Conservation (phyloP, 2,329 filamentous ascomycete genomes). For the Clarireedia monteithiana region DNA sequence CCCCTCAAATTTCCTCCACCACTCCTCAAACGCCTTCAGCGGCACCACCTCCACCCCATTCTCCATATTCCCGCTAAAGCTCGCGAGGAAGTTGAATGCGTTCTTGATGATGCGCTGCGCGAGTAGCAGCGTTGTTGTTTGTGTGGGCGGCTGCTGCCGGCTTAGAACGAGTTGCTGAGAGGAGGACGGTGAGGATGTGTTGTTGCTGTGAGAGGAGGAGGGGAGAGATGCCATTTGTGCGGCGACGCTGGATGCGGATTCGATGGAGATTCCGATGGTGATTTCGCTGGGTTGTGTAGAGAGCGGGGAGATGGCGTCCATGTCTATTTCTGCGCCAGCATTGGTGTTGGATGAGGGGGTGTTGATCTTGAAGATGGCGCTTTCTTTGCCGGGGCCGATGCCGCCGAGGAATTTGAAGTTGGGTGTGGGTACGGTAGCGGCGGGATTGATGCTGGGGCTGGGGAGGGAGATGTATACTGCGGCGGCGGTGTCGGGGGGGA, state of each 20-base stretch:
- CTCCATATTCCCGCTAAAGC: conserved; percentile 63
- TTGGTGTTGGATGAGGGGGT: conserved; percentile 7
- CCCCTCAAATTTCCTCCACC: conserved; percentile 96
- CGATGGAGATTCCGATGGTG: conserved; percentile 75
- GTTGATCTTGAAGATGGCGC: conserved; percentile 77
- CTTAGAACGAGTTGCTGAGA: conserved; percentile 26
- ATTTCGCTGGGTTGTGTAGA: conserved; percentile 35
- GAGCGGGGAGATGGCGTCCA: conserved; percentile 21
- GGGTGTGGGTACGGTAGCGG: conserved; percentile 8
- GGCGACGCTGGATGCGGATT: conserved; percentile 65
- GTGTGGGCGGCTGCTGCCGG: background rate
- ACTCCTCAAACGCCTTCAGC: conserved; percentile 90
- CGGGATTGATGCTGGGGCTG: conserved; percentile 29
- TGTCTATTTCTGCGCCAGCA: conserved; percentile 35
- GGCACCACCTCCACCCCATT: conserved; percentile 78
- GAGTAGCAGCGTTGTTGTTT: conserved; percentile 61
- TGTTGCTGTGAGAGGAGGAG: conserved; percentile 18
- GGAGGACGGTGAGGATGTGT: conserved; percentile 42
- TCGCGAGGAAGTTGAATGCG: conserved; percentile 91
- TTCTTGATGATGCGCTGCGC: conserved; percentile 94
- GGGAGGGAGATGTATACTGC: conserved; percentile 80
- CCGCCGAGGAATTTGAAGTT: conserved; percentile 78
- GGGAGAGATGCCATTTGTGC: conserved; percentile 57
- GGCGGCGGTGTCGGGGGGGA: conserved; percentile 72
- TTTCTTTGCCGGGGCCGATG: conserved; percentile 83